Evolutionary conservation across 2,329 filamentous ascomycete species (phyloP), one percentile per base, ranked within the genome.

Genomic region (Ceratocystis variospora): DNA sequence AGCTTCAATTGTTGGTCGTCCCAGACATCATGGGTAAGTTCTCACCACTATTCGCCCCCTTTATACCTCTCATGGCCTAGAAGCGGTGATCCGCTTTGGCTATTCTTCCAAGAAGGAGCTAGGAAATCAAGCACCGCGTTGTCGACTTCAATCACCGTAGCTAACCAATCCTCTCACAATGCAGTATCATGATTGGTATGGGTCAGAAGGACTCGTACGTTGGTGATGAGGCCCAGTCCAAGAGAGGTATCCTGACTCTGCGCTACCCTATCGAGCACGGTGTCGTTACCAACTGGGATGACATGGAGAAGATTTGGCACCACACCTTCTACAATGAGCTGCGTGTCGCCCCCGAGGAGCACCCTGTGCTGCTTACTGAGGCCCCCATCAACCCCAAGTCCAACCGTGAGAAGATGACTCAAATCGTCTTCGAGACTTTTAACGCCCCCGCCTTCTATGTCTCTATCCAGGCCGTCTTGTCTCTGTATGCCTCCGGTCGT

Each of bases 261-360:
- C 88, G 94, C 84, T 99, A 99, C 83, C 94, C 94, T 78, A 99
- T 99, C 79, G 94, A 99, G 87, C 94, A 99, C 87, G 94, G 94
- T 94, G 94, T 99, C 76, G 94, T 99, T 78, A 99, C 94, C 83
- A 97, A 97, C 90, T 99, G 94, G 94, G 94, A 99, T 80, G 94
- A 97, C 81, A 97, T 97, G 94, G 94, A 97, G 86, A 97, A 97
- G 88, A 97, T 99, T 75, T 99, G 94, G 94, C 94, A 99, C 81
- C 94, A 99, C 90, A 97, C 94, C 78, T 99, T 99, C 87, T 99
- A 97, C 90, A 99, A 99, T 83, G 94, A 99, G 86, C 86, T 99
- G 77, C 93, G 94, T 93, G 94, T 99, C 72, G 94, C 94, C 75
- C 94, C 94, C 75, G 94, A 99, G 86, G 94, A 99, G 88, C 94